Percentiles rank a stretch among this genome's conserved stretches.
phyloP scores from a whole-genome alignment of 2,329 filamentous ascomycete species.

The Diaporthe velutina region DNA sequence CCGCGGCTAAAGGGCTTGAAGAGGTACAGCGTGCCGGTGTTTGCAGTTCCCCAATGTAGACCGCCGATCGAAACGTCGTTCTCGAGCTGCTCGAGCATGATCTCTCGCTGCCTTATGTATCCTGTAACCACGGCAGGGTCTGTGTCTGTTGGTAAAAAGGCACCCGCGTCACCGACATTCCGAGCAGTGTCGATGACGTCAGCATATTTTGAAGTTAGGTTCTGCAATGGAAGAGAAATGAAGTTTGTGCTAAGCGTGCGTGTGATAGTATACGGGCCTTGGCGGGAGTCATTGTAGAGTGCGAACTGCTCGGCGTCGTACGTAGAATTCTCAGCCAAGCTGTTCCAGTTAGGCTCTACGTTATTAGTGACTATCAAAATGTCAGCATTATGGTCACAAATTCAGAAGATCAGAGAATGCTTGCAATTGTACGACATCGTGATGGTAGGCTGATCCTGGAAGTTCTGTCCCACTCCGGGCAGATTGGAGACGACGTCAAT shows the following conservation, averaged over 20 bases:
- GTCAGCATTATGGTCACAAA: neutral
- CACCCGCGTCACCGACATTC: neutral
- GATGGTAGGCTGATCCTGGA: conserved; percentile 8
- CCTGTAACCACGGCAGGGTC: neutral
- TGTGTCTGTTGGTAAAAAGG: neutral
- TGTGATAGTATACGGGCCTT: conserved; percentile 11
- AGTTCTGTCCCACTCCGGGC: conserved; percentile 6
- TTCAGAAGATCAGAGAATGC: neutral
- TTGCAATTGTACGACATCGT: conserved; percentile 15
- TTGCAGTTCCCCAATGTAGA: conserved; percentile 48
- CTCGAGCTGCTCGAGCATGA: neutral
- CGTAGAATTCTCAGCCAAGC: neutral
- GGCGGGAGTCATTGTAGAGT: neutral
- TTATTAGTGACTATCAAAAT: neutral
- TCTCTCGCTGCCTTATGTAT: neutral
- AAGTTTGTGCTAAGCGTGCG: conserved; percentile 4
- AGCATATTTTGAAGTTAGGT: neutral
- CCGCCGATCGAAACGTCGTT: neutral
- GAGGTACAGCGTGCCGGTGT: conserved; percentile 49
- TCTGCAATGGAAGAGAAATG: neutral
- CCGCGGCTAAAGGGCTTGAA: conserved; percentile 56
- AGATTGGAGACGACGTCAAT: neutral
- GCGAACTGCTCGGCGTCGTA: conserved; percentile 16
- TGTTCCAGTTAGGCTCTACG: neutral
- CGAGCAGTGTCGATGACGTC: neutral